These are phyloP conservation scores for Arthrinium phaeospermum DNA, from an alignment of 2,329 filamentous ascomycete species.

Conservation along the genomic window DNA sequence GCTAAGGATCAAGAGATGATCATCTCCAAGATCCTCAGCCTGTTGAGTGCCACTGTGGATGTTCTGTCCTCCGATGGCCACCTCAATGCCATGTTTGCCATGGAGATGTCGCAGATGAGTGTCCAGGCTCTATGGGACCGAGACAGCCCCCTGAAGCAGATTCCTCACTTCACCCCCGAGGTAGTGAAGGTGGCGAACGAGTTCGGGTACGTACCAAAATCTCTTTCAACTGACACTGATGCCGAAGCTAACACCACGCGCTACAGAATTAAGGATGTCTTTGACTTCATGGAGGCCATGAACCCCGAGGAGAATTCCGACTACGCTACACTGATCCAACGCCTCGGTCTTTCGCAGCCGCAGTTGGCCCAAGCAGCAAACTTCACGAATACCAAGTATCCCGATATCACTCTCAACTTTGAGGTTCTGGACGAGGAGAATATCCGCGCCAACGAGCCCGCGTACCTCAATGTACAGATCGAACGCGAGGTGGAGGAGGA, in stretches of 20 bases:
- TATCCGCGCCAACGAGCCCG: slow-evolving; percentile 79
- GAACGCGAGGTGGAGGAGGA: slow-evolving; percentile 81
- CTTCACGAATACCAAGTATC: slow-evolving; percentile 97
- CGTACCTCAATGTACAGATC: slow-evolving; percentile 83
- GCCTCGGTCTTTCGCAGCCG: slow-evolving; percentile 77
- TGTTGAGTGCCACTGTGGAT: slow-evolving; percentile 91
- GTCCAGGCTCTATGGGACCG: slow-evolving; percentile 99
- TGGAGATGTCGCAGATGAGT: slow-evolving; percentile 99
- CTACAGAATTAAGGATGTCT: slow-evolving; percentile 83
- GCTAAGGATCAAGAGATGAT: slow-evolving; percentile 95
- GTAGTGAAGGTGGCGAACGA: slow-evolving; percentile 83
- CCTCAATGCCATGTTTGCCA: slow-evolving; percentile 95
- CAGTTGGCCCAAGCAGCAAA: slow-evolving; percentile 89
- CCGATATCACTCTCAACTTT: slow-evolving; percentile 90
- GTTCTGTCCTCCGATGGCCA: slow-evolving; percentile 95
- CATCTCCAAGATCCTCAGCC: slow-evolving; percentile 80
- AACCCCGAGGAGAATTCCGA: slow-evolving; percentile 90
- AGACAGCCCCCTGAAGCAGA: slow-evolving; percentile 95
- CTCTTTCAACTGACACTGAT: not conserved
- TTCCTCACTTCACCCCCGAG: slow-evolving; percentile 88
- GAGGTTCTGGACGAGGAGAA: slow-evolving; percentile 81
- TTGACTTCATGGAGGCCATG: slow-evolving; percentile 99
- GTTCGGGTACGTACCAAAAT: slow-evolving; percentile 64
- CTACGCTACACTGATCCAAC: slow-evolving; percentile 77
- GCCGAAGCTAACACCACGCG: not conserved